These are phyloP conservation scores for Thymus mandschuricus DNA, from an alignment of 257 asterid species.

Conservation along the genomic window DNA sequence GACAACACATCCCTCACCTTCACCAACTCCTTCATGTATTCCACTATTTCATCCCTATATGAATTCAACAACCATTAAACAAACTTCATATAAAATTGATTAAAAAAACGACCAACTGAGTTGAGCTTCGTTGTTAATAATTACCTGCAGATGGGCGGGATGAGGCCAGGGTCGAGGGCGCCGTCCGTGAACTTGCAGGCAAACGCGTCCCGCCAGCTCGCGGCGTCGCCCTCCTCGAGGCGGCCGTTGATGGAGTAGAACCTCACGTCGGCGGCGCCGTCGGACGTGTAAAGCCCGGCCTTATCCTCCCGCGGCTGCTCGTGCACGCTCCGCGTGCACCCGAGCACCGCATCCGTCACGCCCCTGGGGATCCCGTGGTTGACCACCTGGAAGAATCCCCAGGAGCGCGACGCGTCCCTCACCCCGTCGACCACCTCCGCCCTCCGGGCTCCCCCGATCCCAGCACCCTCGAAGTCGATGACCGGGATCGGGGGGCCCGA, in stretches of 20 bases:
- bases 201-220: constrained; percentile 74
- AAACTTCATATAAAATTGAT: background rate
- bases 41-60: constrained; percentile 53
- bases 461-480: constrained; percentile 53
- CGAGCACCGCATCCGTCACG: constrained; percentile 47
- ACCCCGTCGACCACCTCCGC: constrained; percentile 46
- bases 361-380: constrained; percentile 69
- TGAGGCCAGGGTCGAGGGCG: constrained; percentile 36
- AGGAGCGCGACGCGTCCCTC: constrained; percentile 51
- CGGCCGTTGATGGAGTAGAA: constrained; percentile 53
- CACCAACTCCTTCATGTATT: constrained; percentile 55
- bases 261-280: constrained; percentile 42
- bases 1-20: constrained; percentile 49
- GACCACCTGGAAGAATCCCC: constrained; percentile 78
- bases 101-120: background rate
- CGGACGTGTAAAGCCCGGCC: constrained; percentile 55
- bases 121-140: background rate
- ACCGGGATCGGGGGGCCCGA: constrained; percentile 39
- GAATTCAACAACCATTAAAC: background rate
- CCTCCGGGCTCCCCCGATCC: constrained; percentile 28
- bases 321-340: constrained; percentile 49
- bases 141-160: constrained; percentile 72
- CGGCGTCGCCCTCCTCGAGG: constrained; percentile 45
- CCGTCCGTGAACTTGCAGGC: constrained; percentile 56
- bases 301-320: constrained; percentile 68